Base-by-base conservation (phyloP, 495 filamentous ascomycete genomes). In the Hypomontagnella monticulosa region DNA sequence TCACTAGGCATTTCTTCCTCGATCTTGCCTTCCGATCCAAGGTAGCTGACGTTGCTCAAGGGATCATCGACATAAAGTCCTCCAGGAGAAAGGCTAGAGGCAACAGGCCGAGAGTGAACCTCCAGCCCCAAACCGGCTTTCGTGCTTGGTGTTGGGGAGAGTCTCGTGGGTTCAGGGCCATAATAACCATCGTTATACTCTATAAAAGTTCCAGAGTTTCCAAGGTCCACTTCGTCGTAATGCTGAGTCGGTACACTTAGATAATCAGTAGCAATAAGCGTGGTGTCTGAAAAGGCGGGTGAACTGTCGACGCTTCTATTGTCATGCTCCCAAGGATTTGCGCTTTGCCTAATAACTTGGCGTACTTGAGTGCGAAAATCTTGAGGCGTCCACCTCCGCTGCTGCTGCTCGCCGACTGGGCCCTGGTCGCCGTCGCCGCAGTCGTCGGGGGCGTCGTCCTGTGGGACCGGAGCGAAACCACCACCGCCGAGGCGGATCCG, bases 101-200 rank as follows among this genome's bases (percentile, higher is more conserved):
- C 32, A 6, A 50, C 50, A 36, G 56, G 55, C n/a, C 15, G 9
- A 30, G 37, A 23, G 27, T 9, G 12, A 12, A 71, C 68, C 54
- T 73, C 65, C 14, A 73, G 18, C n/a, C 62, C 71, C 3, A 57
- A 42, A 23, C 65, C 58, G 27, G 62, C 68, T 38, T 61, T 71
- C 4, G 47, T 50, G 18, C 52, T 69, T 30, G 60, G 51, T 14
- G 61, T 63, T 32, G 50, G 57, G 27, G 59, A 59, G 18, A 50
- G 50, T 3, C 47, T 56, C 7, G 27, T 37, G 16, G 51, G 51
- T 41, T 65, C 62, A 11, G 68, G 71, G 8, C 51, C 61, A n/a
- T 66, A 67, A 47, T 55, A 64, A 20, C 44, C 48, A 16, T 16
- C 52, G 23, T 42, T 11, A 33, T 61, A 62, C 19, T 66, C 61